phyloP scores from a whole-genome alignment of 345 rosid genomes.

The Laguncularia racemosa region DNA sequence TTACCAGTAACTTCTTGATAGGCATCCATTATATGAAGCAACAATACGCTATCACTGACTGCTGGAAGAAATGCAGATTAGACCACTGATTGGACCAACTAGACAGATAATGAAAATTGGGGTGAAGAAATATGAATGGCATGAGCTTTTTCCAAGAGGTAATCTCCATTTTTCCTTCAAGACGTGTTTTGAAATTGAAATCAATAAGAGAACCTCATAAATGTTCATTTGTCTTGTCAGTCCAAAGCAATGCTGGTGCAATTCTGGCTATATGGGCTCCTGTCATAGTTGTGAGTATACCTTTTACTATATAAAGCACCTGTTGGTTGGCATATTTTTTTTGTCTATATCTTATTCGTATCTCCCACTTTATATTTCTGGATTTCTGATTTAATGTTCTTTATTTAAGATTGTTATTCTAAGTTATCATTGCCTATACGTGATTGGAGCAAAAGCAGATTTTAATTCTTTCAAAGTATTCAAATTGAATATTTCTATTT shows the following conservation, averaged over 20 bases:
- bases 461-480: too few species aligned
- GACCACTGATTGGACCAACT: constrained; percentile 81
- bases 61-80: constrained; percentile 53
- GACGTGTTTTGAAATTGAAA: constrained; percentile 5
- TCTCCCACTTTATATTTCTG: too few species aligned
- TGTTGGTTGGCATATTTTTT: too few species aligned
- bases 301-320: neutral
- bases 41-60: neutral
- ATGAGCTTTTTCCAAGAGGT: constrained; percentile 86
- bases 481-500: neutral
- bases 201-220: constrained; percentile 5
- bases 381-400: neutral
- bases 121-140: constrained; percentile 70
- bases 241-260: constrained; percentile 83
- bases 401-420: neutral
- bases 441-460: too few species aligned
- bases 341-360: too few species aligned
- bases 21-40: neutral
- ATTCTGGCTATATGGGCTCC: constrained; percentile 95
- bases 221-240: constrained; percentile 26
- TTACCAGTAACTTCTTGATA: too few species aligned
- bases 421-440: neutral
- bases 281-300: constrained; percentile 70
- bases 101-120: constrained; percentile 68
- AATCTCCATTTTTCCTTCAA: constrained; percentile 3